Conservation (phyloP, 2,329 filamentous ascomycete species). For the Pyrenophora tritici-repentis region DNA sequence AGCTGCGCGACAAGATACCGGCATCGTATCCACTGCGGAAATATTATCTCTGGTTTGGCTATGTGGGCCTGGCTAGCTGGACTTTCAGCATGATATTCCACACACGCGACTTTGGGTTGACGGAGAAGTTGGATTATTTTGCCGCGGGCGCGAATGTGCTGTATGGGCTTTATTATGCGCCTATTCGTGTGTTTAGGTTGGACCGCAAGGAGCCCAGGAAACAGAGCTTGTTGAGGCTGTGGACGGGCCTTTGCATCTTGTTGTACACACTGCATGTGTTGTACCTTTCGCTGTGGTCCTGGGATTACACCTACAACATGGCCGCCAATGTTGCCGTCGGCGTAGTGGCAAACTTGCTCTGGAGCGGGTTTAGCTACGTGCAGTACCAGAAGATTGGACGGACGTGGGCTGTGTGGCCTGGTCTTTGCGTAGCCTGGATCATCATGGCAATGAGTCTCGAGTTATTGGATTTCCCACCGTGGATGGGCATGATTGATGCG, state of each 20-base stretch:
- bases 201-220: conserved; percentile 62
- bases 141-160: conserved; percentile 87
- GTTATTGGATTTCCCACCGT: conserved; percentile 88
- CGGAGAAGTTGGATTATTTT: conserved; percentile 96
- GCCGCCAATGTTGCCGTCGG: conserved; percentile 86
- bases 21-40: conserved; percentile 73
- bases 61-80: conserved; percentile 84
- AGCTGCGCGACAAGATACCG: conserved; percentile 73
- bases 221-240: conserved; percentile 66
- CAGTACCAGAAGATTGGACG: conserved; percentile 73
- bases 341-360: conserved; percentile 78
- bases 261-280: conserved; percentile 78
- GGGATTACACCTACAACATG: conserved; percentile 99
- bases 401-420: conserved; percentile 86
- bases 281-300: conserved; percentile 83
- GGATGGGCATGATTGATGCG: conserved; percentile 82
- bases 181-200: conserved; percentile 80
- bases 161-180: conserved; percentile 87
- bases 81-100: conserved; percentile 90
- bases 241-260: conserved; percentile 73
- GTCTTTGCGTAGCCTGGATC: conserved; percentile 89
- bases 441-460: conserved; percentile 94
- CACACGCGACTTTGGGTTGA: conserved; percentile 80
- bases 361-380: conserved; percentile 80
- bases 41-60: conserved; percentile 81